These are phyloP conservation scores for Leccinum angustisporum DNA, from an alignment of 1,284 basidiomycete species.

Conservation along the genomic window DNA sequence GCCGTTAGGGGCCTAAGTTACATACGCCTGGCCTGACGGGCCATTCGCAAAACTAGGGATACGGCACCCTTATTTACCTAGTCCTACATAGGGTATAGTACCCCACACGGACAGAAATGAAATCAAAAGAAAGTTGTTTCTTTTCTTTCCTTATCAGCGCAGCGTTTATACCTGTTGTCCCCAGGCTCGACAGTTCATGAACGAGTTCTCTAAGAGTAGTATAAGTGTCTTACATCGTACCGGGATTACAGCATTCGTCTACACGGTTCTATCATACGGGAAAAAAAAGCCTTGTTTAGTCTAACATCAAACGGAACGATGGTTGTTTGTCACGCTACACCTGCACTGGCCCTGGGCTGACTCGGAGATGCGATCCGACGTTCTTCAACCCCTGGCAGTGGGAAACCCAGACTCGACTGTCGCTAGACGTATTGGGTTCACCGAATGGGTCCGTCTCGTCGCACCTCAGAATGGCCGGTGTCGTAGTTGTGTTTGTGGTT, in stretches of 20 bases:
- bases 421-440: not conserved
- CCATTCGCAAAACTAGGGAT: too few species aligned
- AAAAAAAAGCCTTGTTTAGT: not conserved
- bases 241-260: not conserved
- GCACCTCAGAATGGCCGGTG: not conserved
- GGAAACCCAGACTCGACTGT: not conserved
- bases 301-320: not conserved
- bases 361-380: not conserved
- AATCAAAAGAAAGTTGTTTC: not conserved
- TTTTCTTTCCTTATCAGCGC: not conserved
- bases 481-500: not conserved
- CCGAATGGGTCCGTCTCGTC: not conserved
- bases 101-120: too few species aligned
- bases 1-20: too few species aligned
- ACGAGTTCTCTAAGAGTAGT: too few species aligned
- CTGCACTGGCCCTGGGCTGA: not conserved
- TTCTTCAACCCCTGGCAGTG: not conserved
- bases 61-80: too few species aligned
- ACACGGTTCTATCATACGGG: not conserved
- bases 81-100: too few species aligned
- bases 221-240: not conserved
- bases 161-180: not conserved
- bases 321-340: not conserved
- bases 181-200: too few species aligned
- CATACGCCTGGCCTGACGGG: too few species aligned